These are phyloP conservation scores for Neofusicoccum sp. DNA, from an alignment of 2,329 filamentous ascomycete species.

Conservation along the genomic window DNA sequence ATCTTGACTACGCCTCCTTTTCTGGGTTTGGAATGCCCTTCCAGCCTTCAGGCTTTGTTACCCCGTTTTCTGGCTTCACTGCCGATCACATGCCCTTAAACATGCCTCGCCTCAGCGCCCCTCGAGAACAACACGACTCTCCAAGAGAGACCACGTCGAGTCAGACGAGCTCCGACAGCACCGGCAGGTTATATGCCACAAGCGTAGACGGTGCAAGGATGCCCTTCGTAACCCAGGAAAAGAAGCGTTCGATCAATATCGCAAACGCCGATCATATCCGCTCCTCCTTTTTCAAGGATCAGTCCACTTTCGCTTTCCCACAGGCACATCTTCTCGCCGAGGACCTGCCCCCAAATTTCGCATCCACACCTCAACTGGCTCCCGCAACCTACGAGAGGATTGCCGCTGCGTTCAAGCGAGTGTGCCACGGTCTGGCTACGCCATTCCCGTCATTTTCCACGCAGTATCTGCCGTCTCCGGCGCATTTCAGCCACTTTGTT, in stretches of 20 bases:
- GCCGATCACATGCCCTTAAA: neutral
- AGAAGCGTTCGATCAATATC: neutral
- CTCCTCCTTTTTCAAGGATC: neutral
- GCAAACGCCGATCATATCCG: neutral
- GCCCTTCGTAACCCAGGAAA: neutral
- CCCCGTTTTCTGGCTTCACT: neutral
- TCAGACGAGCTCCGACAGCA: neutral
- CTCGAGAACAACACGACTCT: neutral
- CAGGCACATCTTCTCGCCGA: neutral
- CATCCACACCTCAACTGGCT: neutral
- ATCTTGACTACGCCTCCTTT: constrained; percentile 3
- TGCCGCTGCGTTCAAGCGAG: neutral
- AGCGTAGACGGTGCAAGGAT: neutral
- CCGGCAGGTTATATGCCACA: neutral
- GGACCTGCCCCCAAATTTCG: neutral
- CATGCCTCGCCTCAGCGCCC: neutral
- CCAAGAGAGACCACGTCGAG: neutral
- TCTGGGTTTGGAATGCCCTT: neutral
- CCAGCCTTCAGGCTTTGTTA: neutral
- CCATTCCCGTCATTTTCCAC: neutral
- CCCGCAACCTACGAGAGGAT: neutral
- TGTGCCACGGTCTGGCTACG: neutral
- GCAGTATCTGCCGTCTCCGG: neutral
- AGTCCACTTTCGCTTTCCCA: neutral
- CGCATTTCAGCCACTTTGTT: neutral